These are phyloP conservation scores for Coemansia sp. DNA, from an alignment of 192 early-diverging fungal species.

Conservation along the genomic window DNA sequence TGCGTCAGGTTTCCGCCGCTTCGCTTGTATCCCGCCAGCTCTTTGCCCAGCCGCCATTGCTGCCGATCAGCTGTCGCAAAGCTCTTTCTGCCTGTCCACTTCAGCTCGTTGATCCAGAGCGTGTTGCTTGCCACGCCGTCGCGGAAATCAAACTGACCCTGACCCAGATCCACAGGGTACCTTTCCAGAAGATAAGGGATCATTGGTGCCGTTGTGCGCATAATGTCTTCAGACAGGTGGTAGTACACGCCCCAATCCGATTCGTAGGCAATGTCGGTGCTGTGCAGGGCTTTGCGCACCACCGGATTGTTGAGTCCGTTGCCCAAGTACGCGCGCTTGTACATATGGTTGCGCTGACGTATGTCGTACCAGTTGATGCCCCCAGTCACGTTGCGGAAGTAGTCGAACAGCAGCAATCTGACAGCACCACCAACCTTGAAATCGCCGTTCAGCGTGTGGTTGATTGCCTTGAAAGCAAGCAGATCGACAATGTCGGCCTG, in stretches of 20 bases:
- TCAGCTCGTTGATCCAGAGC: constrained; percentile 65
- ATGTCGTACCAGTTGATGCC: constrained; percentile 79
- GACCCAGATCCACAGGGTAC: constrained; percentile 63
- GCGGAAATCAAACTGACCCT: constrained; percentile 84
- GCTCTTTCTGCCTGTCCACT: constrained; percentile 49
- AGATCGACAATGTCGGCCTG: constrained; percentile 47
- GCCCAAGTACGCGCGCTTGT: constrained; percentile 65
- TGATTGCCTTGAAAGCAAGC: constrained; percentile 48
- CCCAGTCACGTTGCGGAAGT: constrained; percentile 67
- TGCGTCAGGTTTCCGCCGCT: constrained; percentile 57
- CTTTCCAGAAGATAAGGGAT: constrained; percentile 60
- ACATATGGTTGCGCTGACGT: constrained; percentile 61
- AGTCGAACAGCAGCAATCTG: constrained; percentile 63
- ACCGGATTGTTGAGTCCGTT: constrained; percentile 57
- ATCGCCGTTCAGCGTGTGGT: constrained; percentile 39
- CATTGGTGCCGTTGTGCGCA: constrained; percentile 61
- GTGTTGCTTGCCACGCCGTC: constrained; percentile 69
- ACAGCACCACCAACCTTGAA: constrained; percentile 54
- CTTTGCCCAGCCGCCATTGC: constrained; percentile 46
- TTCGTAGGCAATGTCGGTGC: constrained; percentile 47
- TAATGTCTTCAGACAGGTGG: constrained; percentile 61
- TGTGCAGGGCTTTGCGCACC: constrained; percentile 64
- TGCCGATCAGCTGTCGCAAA: constrained; percentile 58
- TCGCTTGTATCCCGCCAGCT: constrained; percentile 63
- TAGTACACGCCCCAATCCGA: constrained; percentile 59